Evolutionary conservation across 2,329 filamentous ascomycete genomes (phyloP).

Genomic region (Pseudocercospora ulei): DNA sequence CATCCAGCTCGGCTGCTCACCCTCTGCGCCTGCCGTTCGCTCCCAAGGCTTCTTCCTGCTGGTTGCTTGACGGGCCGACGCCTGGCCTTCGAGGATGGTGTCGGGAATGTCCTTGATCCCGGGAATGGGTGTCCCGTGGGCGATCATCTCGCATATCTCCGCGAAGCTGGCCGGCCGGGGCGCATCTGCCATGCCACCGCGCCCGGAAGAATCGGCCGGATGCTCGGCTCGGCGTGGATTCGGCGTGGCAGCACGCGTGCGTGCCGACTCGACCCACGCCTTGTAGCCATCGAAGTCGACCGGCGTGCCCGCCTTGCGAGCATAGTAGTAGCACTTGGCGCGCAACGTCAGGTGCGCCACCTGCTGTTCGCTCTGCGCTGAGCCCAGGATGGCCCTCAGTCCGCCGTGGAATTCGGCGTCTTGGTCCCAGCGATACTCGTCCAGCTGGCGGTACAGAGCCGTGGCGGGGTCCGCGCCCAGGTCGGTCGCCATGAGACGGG

Average conservation of each 20-base stretch:
- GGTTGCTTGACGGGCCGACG: slow-evolving; percentile 47
- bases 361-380: slow-evolving; percentile 47
- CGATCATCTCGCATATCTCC: slow-evolving; percentile 75
- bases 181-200: slow-evolving; percentile 43
- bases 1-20: slow-evolving; percentile 27
- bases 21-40: slow-evolving; percentile 39
- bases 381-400: slow-evolving; percentile 55
- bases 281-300: slow-evolving; percentile 62
- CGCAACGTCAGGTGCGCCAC: slow-evolving; percentile 51
- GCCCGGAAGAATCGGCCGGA: background rate
- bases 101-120: slow-evolving; percentile 9
- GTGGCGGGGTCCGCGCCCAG: slow-evolving; percentile 19
- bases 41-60: slow-evolving; percentile 71
- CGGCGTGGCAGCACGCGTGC: slow-evolving; percentile 8
- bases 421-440: slow-evolving; percentile 57
- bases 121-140: slow-evolving; percentile 65
- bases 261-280: slow-evolving; percentile 46
- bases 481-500: slow-evolving; percentile 27
- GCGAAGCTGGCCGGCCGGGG: slow-evolving; percentile 75
- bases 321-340: slow-evolving; percentile 62
- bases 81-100: slow-evolving; percentile 55
- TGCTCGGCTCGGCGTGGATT: slow-evolving; percentile 1
- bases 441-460: slow-evolving; percentile 50
- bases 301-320: slow-evolving; percentile 36
- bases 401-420: slow-evolving; percentile 61